Evolutionary conservation across 805 yeast species (phyloP), one percentile per base, ranked within the genome.

Genomic region (Wickerhamiella slavikovae): DNA sequence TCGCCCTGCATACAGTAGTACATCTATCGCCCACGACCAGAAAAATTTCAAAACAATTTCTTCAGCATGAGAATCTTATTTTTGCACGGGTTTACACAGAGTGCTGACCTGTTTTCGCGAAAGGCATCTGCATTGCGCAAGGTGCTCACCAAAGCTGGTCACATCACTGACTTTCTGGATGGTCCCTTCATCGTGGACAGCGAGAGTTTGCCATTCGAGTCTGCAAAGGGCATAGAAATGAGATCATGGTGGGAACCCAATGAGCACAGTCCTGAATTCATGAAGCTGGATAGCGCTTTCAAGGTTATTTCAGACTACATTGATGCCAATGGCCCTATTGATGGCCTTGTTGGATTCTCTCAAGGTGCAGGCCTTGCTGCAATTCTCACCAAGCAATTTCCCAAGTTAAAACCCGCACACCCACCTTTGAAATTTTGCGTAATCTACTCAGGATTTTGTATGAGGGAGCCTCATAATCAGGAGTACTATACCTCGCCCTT

Each of bases 341-440:
- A 73, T 15, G 98, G 96, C 4, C 54, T 85, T 14, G 53, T 89
- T 25, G 96, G 95, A 1, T 85, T 85, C 48, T 74, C 91, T 8
- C 96, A 89, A 50, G 98, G 98, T 37, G 92, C 95, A 5, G 92
- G 89, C 1, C 54, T 85, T 21, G 72, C 79, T 1, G 77, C 85
- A 1, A 58, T 78, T 16, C 47, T 82, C 18, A 58, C 77, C 25
- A 67, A 69, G 39, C 60, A 62, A 23, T 69, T 74, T 37, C 58
- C 64, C 15, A 60, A 62, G 15, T 41, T 72, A 24, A 65, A 69
- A 22, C 67, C 68, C 42, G 33, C 44, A 37, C 72, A 68, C 29
- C 54, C 52, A 2, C 47, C 50, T 15, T 58, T 85, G 42, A 69
- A 77, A 44, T 79, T 82, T 46, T 79, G 73, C 11, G 54, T 89